Base-by-base conservation (phyloP, 805 yeast species). In the Candida michaelii region DNA sequence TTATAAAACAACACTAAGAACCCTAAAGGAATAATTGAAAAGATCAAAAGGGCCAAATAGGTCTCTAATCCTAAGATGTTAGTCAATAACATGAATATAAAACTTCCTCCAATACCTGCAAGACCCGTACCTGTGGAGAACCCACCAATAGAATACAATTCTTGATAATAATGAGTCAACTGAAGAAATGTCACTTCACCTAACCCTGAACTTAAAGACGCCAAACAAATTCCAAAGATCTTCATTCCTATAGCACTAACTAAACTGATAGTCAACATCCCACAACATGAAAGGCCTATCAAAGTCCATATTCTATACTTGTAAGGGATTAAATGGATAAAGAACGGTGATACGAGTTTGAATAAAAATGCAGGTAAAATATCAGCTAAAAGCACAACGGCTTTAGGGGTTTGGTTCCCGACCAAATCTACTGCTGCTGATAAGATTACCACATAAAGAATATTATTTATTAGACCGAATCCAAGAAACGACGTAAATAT, bases 111-210 rank as follows among this genome's bases (percentile, higher is more conserved):
- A 4, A 91, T 60, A 0, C 99, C 99, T 1, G 99, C 98, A 14
- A 89, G 95, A 3, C 99, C 98, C 0, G 98, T 91, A 1, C 99
- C 99, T 6, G 89, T 78, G 15, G 96, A 85, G 80, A 95, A 91
- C 0, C 95, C 97, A 38, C 83, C 80, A 35, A 91, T 67, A 3
- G 95, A 71, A n/a, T 58, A 51, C 13, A 71, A 70, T 14, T 71
- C 74, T n/a, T 49, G 42, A 59, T 80, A 89, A 53, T 71, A 83
- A 57, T 90, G 96, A 1, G 97, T 88, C 60, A 91, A 65, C 59
- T 87, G 96, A 32, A 91, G 64, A 51, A 91, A 91, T 0, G 97
- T 87, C 5, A 86, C 69, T 58, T 91, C 99, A 0, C 99, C 99
- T 17, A 90, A 64, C 0, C 98, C 98, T 0, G 96, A 83, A 13